A percentile compares a stretch with the other conserved stretches of the same genome.
Conservation (phyloP, 1,284 basidiomycete genomes). For the Ceratobasidium sp. region DNA sequence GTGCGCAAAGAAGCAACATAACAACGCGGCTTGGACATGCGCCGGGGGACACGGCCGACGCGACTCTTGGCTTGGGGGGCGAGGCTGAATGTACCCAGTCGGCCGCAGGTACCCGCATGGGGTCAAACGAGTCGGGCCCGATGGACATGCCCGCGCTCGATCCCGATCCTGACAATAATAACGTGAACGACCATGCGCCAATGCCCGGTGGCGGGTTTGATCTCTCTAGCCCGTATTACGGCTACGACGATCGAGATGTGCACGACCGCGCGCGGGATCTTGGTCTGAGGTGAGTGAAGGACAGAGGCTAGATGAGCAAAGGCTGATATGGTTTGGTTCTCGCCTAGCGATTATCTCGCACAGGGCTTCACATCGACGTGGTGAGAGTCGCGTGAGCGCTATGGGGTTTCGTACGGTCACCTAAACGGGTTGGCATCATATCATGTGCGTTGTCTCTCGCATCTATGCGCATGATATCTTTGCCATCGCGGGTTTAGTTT, state of each 20-base stretch:
- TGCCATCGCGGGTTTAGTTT: slow-evolving; percentile 13
- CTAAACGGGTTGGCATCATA: background rate
- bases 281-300: slow-evolving; percentile 32
- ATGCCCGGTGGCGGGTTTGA: slow-evolving; percentile 4
- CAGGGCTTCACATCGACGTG: slow-evolving; percentile 39
- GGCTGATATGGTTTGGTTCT: background rate
- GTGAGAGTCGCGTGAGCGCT: slow-evolving; percentile 1
- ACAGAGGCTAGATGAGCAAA: background rate
- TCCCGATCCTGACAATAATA: background rate
- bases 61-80: background rate
- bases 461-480: background rate
- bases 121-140: slow-evolving; percentile 1
- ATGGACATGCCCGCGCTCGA: slow-evolving; percentile 4
- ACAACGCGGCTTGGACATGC: slow-evolving; percentile 10
- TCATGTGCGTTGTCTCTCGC: background rate
- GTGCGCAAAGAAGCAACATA: slow-evolving; percentile 1
- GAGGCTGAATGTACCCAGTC: background rate
- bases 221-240: slow-evolving; percentile 20
- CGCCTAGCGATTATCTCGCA: slow-evolving; percentile 37
- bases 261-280: slow-evolving; percentile 36
- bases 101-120: background rate
- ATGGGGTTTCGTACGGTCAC: background rate
- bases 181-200: slow-evolving; percentile 10
- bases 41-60: background rate
- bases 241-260: slow-evolving; percentile 32